Evolutionary conservation across 148 eudicot species (phyloP), one percentile per base, ranked within the genome.

Genomic region (Fagopyrum tataricum): DNA sequence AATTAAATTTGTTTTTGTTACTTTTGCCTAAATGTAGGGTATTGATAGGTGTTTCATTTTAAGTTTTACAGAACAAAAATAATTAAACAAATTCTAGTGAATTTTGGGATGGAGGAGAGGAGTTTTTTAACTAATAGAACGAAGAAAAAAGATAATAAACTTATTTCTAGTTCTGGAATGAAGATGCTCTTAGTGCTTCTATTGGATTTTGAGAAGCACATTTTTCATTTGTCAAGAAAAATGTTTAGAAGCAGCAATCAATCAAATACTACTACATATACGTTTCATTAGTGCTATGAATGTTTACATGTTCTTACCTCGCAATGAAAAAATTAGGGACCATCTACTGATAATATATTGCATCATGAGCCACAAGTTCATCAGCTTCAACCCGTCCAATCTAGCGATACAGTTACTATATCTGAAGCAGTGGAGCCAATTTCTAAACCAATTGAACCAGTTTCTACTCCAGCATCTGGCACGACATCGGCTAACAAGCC

Each of bases 401-500:
- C 67, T 64, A 64, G 42, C 5, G 44, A 64, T 64, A 14, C 17
- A 6, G 42, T 43, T 64, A 5, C 69, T 31, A 18, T 13, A 37
- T 14, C 67, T 61, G 31, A 24, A 24, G 42, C 41, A 61, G 67
- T 31, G 41, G 67, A 61, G 40, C 13, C 17, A 11, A 7, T 61
- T 61, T 37, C 69, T 37, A 64, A 64, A 64, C 43, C 69, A 64
- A 10, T 64, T 11, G 69, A 64, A 37, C 69, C 69, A 31, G 69
- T 64, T 14, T 64, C 69, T 14, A 64, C 37, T 64, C 21, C 69
- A 5, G 43, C 18, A 6, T 64, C 69, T 12, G 7, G 44, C 5
- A 43, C n/a, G 42, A 37, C 18, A 14, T 64, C 44, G 10, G 15
- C 69, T 40, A 79, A 78, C 73, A 82, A 77, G 78, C 78, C 85